Evolutionary conservation across 176 grass and related monocot species (phyloP).

Genomic region (Oryza brachyantha): DNA sequence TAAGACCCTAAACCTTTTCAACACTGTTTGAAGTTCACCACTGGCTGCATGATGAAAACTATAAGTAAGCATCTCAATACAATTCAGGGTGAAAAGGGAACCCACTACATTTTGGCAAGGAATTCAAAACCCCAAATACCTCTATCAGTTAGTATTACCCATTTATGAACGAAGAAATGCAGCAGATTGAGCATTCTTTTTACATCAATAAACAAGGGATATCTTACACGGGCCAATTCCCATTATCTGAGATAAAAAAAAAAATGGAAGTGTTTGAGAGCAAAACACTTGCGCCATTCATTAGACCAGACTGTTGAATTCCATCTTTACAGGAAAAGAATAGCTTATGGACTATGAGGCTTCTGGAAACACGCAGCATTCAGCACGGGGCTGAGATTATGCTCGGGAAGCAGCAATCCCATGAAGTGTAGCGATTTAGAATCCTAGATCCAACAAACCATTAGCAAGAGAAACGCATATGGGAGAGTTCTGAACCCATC

Average conservation of each 20-base stretch:
- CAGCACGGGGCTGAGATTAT: background rate
- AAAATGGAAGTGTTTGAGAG: background rate
- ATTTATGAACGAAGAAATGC: background rate
- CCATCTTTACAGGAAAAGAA: background rate
- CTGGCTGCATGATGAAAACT: background rate
- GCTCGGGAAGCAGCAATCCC: background rate
- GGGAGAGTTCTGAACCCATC: background rate
- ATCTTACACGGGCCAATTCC: background rate
- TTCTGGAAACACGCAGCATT: background rate
- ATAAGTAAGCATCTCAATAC: background rate
- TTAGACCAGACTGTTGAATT: background rate
- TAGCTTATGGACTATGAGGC: background rate
- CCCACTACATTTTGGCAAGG: background rate
- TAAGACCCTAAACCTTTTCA: background rate
- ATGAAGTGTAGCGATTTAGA: background rate
- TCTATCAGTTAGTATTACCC: background rate
- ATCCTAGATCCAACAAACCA: slow-evolving; percentile 15
- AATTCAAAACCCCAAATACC: background rate
- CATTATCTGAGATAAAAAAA: background rate
- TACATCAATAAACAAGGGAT: background rate
- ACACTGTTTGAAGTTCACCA: background rate
- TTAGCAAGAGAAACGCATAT: background rate
- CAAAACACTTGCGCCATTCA: background rate
- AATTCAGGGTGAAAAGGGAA: background rate
- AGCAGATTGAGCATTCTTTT: background rate